A percentile compares a stretch with the other conserved stretches of the same genome.
phyloP scores from a whole-genome alignment of 805 yeast species.

The Ogataea paraovalis region DNA sequence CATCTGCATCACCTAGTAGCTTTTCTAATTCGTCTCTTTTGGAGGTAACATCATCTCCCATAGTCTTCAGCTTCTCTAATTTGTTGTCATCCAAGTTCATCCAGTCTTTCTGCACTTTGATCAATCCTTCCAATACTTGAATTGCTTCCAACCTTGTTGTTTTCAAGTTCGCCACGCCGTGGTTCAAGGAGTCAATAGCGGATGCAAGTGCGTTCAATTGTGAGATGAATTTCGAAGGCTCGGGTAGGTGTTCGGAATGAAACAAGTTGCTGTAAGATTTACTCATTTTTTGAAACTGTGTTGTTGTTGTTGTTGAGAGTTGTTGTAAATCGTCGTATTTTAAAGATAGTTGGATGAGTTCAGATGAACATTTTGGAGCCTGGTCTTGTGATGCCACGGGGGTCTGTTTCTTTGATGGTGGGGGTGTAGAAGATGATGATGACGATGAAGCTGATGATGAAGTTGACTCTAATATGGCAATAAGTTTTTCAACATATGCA shows the following conservation, averaged over 20 bases:
- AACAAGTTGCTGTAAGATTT: constrained; percentile 23
- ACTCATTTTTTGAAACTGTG: constrained; percentile 17
- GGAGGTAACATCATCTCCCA: constrained; percentile 11
- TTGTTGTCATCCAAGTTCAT: constrained; percentile 23
- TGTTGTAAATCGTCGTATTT: constrained; percentile 22
- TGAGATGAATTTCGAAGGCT: constrained; percentile 27
- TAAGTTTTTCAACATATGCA: constrained; percentile 16
- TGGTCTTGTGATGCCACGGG: not conserved
- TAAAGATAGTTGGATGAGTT: constrained; percentile 22
- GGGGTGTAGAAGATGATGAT: not conserved
- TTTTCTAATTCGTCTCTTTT: constrained; percentile 26
- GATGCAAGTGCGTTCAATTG: constrained; percentile 19
- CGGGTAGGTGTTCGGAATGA: constrained; percentile 29
- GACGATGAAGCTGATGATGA: not conserved
- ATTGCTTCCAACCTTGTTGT: constrained; percentile 22
- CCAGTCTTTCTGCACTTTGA: constrained; percentile 31
- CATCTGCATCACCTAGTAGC: constrained; percentile 7
- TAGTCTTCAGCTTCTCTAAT: constrained; percentile 17
- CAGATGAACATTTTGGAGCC: constrained; percentile 20
- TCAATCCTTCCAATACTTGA: constrained; percentile 23
- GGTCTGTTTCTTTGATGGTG: not conserved
- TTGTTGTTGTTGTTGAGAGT: constrained; percentile 16
- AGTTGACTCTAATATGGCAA: constrained; percentile 3
- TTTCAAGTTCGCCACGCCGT: constrained; percentile 12
- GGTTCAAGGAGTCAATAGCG: constrained; percentile 10